phyloP scores from a whole-genome alignment of 1,284 basidiomycete species.

The Moesziomyces parantarcticus region DNA sequence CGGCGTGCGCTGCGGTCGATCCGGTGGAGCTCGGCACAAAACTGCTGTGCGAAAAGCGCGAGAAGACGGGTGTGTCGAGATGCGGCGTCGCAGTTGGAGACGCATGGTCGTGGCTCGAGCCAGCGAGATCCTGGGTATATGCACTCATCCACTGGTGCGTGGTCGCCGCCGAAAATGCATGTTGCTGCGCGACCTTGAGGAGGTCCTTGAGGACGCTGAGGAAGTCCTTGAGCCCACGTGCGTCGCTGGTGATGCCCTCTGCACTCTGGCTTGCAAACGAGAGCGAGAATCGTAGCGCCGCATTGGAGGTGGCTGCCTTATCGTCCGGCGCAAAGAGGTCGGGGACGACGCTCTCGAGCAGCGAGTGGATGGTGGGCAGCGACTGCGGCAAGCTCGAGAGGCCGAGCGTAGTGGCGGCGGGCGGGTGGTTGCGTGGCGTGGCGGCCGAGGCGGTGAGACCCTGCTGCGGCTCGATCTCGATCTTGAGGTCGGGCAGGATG shows the following conservation, averaged over 20 bases:
- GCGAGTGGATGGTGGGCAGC: constrained; percentile 29
- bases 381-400: constrained; percentile 21
- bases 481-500: constrained; percentile 37
- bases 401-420: constrained; percentile 18
- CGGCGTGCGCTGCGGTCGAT: not conserved
- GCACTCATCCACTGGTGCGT: constrained; percentile 35
- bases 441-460: constrained; percentile 23
- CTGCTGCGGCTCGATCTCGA: constrained; percentile 36
- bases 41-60: constrained; percentile 38
- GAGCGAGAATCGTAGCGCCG: constrained; percentile 27
- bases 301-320: constrained; percentile 11
- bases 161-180: constrained; percentile 16
- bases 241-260: constrained; percentile 33
- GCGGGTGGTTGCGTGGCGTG: constrained; percentile 15
- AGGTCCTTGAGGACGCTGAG: constrained; percentile 44
- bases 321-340: constrained; percentile 11
- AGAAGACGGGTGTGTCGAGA: constrained; percentile 38
- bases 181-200: constrained; percentile 22
- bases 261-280: constrained; percentile 10
- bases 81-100: not conserved
- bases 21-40: constrained; percentile 12
- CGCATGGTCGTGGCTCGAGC: not conserved
- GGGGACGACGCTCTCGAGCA: constrained; percentile 25
- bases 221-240: constrained; percentile 41
- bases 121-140: constrained; percentile 29